phyloP scores from a whole-genome alignment of 225 moss, liverwort and hornwort species.

The Straminergon stramineum region DNA sequence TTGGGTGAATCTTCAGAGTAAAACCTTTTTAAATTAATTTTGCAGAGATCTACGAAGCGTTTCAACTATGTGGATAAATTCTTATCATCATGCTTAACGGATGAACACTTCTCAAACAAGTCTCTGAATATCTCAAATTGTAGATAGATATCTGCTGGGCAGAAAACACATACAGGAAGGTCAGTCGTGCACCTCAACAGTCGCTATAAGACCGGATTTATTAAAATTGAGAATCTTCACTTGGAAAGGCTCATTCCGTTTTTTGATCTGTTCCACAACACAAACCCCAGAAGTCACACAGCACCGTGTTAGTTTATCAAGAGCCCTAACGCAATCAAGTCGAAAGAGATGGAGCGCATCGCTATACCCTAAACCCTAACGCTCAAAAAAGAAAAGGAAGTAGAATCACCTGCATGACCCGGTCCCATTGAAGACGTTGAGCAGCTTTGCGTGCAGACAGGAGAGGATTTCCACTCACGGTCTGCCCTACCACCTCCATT shows the following conservation, averaged over 20 bases:
- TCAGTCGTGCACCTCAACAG: slow-evolving; percentile 45
- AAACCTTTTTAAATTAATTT: neutral
- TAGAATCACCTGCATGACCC: slow-evolving; percentile 47
- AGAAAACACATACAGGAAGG: neutral
- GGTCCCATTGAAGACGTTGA: slow-evolving; percentile 55
- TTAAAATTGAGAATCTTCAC: slow-evolving; percentile 43
- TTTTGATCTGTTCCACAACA: slow-evolving; percentile 45
- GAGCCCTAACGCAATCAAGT: neutral
- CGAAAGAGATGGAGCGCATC: neutral
- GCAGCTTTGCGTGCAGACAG: slow-evolving; percentile 52
- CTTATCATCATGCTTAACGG: neutral
- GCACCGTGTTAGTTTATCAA: neutral
- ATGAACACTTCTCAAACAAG: neutral
- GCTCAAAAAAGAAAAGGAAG: neutral
- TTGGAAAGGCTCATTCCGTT: slow-evolving; percentile 43
- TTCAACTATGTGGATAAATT: neutral
- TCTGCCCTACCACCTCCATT: slow-evolving; percentile 47
- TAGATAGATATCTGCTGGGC: neutral
- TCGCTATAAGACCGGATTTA: slow-evolving; percentile 33
- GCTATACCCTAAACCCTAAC: neutral
- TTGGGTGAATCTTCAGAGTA: neutral
- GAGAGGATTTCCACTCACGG: slow-evolving; percentile 40
- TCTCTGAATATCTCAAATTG: neutral
- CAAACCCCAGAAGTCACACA: neutral
- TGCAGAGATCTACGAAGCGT: neutral